Conservation (phyloP, 192 early-diverging fungal species). For the Coemansia sp. region DNA sequence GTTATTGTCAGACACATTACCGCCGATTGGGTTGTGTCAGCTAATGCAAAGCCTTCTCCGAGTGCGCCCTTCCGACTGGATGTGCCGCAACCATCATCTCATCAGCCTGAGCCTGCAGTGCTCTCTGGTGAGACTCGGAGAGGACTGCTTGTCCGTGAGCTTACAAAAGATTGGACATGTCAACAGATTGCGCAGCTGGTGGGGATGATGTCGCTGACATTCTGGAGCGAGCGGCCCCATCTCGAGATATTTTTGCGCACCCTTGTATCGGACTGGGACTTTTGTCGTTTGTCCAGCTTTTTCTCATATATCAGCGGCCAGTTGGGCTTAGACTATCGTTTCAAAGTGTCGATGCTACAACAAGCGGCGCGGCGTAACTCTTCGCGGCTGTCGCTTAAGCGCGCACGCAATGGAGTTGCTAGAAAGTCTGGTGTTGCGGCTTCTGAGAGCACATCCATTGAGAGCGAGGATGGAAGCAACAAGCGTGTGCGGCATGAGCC, state of each 20-base stretch:
- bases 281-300: slow-evolving; percentile 63
- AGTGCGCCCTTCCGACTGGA: slow-evolving; percentile 31
- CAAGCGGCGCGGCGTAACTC: slow-evolving; percentile 53
- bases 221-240: slow-evolving; percentile 39
- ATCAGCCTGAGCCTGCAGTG: slow-evolving; percentile 34
- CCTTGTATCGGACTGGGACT: slow-evolving; percentile 63
- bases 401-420: slow-evolving; percentile 25
- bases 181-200: slow-evolving; percentile 57
- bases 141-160: slow-evolving; percentile 54
- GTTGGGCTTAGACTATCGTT: slow-evolving; percentile 47
- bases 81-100: slow-evolving; percentile 21
- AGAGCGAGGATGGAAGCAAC: slow-evolving; percentile 24
- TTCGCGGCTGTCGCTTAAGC: slow-evolving; percentile 48
- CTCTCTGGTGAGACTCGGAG: slow-evolving; percentile 48
- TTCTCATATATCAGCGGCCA: slow-evolving; percentile 61
- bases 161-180: slow-evolving; percentile 56
- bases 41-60: slow-evolving; percentile 39
- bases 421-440: slow-evolving; percentile 6
- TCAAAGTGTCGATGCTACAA: slow-evolving; percentile 54
- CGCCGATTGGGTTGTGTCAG: slow-evolving; percentile 62
- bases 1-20: slow-evolving; percentile 69
- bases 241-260: slow-evolving; percentile 57
- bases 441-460: slow-evolving; percentile 10
- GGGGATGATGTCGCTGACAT: slow-evolving; percentile 42
- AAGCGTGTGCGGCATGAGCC: slow-evolving; percentile 39